Evolutionary conservation across 176 grass and related monocot species (phyloP), one percentile per base, ranked within the genome.

Genomic region (Avena atlantica): DNA sequence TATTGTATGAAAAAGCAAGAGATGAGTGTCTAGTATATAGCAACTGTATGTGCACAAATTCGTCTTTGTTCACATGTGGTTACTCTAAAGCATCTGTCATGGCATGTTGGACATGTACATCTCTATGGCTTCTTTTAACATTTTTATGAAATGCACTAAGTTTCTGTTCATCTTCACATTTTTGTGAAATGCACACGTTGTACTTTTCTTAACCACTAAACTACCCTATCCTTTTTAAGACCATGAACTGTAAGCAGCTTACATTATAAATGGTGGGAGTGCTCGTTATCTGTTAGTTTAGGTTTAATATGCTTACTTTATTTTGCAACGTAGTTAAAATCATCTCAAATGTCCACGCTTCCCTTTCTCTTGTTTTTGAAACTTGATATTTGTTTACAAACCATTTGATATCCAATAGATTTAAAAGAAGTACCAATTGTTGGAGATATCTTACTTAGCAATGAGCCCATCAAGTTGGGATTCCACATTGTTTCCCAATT

Each of bases 391-490:
- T 57, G 3, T 37, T 71, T 50, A 69, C 27, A 12, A 64, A 79
- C 2, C 20, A 10, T 60, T 60, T 19, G 40, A 79, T 70, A 70
- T 72, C 78, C 25, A 79, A 84, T 55, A 68, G 78, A 71, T 12
- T 36, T 8, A 59, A 49, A 78, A 58, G 80, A 50, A 79, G 19
- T 48, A 76, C 86, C 6, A 15, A 40, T 51, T 52, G 8, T 65
- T 57, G 36, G 56, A 78, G 40, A 52, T 76, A 49, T 68, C n/a
- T 61, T 70, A 23, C 24, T 49, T 78, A 55, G 16, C 23, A 85
- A 66, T 20, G 29, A 81, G 42, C 31, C 71, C 17, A 31, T 89
- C 78, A 80, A 42, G 44, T 74, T 80, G 47, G n/a, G 45, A 56
- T 65, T 78, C 63, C 29, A 55, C 74, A 64, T 80, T 44, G 12